phyloP scores from a whole-genome alignment of 371 early-diverging fungal species.

The Rhizopus arrhizus region DNA sequence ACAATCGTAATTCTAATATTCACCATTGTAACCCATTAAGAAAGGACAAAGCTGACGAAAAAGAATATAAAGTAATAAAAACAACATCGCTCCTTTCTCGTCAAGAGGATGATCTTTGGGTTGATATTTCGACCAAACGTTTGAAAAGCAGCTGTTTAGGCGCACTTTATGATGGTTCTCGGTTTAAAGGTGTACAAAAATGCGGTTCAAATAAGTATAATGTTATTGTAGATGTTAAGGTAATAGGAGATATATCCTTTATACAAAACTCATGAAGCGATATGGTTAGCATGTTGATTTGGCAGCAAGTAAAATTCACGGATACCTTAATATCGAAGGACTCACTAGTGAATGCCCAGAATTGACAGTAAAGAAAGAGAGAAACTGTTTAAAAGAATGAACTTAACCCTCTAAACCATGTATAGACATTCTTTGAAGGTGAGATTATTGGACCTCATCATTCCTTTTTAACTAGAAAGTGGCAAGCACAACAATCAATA shows the following conservation, averaged over 20 bases:
- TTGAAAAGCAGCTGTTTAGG: slow-evolving; percentile 36
- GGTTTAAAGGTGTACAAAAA: slow-evolving; percentile 73
- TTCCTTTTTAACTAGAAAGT: slow-evolving; percentile 82
- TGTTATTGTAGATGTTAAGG: slow-evolving; percentile 79
- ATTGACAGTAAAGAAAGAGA: slow-evolving; percentile 32
- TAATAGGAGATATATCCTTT: slow-evolving; percentile 22
- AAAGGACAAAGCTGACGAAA: slow-evolving; percentile 1
- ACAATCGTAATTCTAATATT: neutral
- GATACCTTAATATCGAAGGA: slow-evolving; percentile 80
- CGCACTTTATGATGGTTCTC: slow-evolving; percentile 67
- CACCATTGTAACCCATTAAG: neutral
- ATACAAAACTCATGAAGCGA: no score
- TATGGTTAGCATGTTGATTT: slow-evolving; percentile 74
- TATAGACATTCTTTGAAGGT: slow-evolving; percentile 80
- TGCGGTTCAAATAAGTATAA: slow-evolving; percentile 70
- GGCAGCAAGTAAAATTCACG: slow-evolving; percentile 70
- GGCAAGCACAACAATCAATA: slow-evolving; percentile 79
- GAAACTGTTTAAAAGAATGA: neutral
- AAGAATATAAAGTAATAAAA: slow-evolving; percentile 1
- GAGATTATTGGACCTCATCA: slow-evolving; percentile 81
- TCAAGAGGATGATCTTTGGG: slow-evolving; percentile 39
- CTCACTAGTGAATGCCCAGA: slow-evolving; percentile 74
- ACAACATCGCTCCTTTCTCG: slow-evolving; percentile 32
- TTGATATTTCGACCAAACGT: slow-evolving; percentile 43
- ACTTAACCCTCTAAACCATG: neutral